These are phyloP conservation scores for Ceratobasidium sp. DNA, from an alignment of 1,284 basidiomycete species.

Conservation along the genomic window DNA sequence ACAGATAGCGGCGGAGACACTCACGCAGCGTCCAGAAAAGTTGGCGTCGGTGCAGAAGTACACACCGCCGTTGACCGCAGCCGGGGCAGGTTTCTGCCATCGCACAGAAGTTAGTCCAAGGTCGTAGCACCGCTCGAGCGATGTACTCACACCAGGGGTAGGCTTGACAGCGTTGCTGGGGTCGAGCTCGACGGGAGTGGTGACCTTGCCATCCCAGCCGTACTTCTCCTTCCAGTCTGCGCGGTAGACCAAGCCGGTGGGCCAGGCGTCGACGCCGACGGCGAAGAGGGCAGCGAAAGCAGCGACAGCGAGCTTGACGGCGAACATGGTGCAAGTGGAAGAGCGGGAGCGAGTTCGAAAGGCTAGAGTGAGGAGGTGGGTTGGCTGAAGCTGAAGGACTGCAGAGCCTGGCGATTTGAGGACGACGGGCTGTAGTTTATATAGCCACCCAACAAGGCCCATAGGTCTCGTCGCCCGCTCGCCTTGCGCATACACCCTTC, in stretches of 20 bases:
- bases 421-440: too few species aligned
- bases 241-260: not conserved
- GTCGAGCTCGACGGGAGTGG: constrained; percentile 8
- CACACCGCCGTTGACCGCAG: constrained; percentile 13
- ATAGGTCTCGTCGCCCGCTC: too few species aligned
- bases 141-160: not conserved
- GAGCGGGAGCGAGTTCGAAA: not conserved
- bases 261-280: not conserved
- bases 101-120: not conserved
- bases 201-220: constrained; percentile 13
- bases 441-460: too few species aligned
- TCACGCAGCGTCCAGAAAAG: constrained; percentile 6
- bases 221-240: not conserved
- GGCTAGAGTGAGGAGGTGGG: too few species aligned
- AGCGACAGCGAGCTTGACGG: constrained; percentile 1
- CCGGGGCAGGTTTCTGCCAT: not conserved
- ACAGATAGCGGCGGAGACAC: not conserved
- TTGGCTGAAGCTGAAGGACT: too few species aligned
- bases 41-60: constrained; percentile 13
- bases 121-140: not conserved
- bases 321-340: constrained; percentile 7
- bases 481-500: too few species aligned
- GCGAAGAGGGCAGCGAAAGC: not conserved
- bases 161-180: not conserved
- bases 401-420: too few species aligned